Conservation (phyloP, 306 rosid genomes). For the Cicer pinnatifidum region DNA sequence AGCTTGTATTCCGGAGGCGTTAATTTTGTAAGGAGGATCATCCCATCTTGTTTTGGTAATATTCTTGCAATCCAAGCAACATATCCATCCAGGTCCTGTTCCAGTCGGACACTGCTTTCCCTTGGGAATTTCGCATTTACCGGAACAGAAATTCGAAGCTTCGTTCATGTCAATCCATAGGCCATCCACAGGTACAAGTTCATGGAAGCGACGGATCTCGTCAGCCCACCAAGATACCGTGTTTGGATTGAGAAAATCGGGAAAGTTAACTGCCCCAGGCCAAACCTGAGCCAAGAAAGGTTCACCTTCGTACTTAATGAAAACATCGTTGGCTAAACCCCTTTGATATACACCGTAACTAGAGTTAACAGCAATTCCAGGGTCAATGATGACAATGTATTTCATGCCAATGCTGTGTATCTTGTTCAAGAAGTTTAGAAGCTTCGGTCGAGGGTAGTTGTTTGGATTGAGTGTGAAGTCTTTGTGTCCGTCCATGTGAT, state of each 20-base stretch:
- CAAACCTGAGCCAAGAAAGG: conserved; percentile 94
- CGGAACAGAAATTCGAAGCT: conserved; percentile 85
- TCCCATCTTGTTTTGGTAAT: conserved; percentile 89
- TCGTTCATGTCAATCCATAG: conserved; percentile 99
- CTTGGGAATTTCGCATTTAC: conserved; percentile 79
- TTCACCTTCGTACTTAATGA: conserved; percentile 84
- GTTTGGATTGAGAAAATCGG: conserved; percentile 90
- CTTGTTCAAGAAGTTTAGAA: conserved; percentile 74
- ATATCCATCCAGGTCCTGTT: conserved; percentile 81
- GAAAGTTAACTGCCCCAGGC: conserved; percentile 97
- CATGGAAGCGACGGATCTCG: conserved; percentile 87
- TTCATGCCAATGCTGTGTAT: conserved; percentile 92
- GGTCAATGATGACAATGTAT: conserved; percentile 84
- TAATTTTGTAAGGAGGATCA: conserved; percentile 93
- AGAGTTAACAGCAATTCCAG: conserved; percentile 76
- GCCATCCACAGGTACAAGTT: conserved; percentile 93
- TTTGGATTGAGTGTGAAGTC: conserved; percentile 79
- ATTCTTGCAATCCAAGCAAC: conserved; percentile 95
- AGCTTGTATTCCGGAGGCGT: conserved; percentile 81
- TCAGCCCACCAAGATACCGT: conserved; percentile 94
- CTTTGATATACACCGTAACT: conserved; percentile 84
- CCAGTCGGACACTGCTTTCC: conserved; percentile 72
- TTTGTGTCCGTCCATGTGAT: conserved; percentile 91
- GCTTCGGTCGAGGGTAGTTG: conserved; percentile 82
- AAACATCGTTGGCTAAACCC: conserved; percentile 77